A percentile compares a stretch with the other conserved stretches of the same genome.
Conservation (phyloP, 139 green algal species). For the Spirogloea muscicola region DNA sequence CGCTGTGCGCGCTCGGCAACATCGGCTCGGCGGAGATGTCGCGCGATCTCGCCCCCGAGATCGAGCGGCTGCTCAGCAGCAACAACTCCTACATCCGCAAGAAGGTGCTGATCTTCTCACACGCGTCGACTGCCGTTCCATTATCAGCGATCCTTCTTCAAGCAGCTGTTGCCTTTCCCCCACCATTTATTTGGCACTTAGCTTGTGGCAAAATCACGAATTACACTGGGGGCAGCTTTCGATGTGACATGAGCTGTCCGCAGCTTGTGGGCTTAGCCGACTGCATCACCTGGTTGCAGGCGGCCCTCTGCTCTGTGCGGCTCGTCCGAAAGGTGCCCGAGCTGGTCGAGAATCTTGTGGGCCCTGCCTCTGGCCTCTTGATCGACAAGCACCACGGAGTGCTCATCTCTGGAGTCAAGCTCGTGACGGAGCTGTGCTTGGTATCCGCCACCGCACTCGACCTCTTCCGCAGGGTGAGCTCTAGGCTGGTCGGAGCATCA, state of each 20-base stretch:
- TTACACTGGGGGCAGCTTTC: too few relatives aligned
- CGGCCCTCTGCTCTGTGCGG: slow-evolving; percentile 56
- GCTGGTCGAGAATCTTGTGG: slow-evolving; percentile 78
- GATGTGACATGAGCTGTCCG: too few relatives aligned
- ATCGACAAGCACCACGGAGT: slow-evolving; percentile 86
- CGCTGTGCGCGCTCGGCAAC: slow-evolving; percentile 90
- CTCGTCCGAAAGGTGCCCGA: slow-evolving; percentile 91
- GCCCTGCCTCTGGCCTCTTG: slow-evolving; percentile 69
- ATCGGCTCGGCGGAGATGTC: slow-evolving; percentile 97
- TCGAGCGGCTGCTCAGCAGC: slow-evolving; percentile 75
- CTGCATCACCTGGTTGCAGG: too few relatives aligned
- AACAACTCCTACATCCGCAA: slow-evolving; percentile 86
- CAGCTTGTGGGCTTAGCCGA: too few relatives aligned
- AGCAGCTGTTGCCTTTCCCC: too few relatives aligned
- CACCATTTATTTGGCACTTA: too few relatives aligned
- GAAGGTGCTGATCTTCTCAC: too few relatives aligned
- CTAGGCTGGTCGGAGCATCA: too few relatives aligned
- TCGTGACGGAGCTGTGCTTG: slow-evolving; percentile 76
- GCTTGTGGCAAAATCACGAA: too few relatives aligned
- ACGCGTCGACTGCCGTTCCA: too few relatives aligned
- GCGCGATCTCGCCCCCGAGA: slow-evolving; percentile 86
- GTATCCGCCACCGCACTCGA: slow-evolving; percentile 45
- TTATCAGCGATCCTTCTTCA: too few relatives aligned
- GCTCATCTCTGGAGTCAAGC: slow-evolving; percentile 68
- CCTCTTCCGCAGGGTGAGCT: slow-evolving; percentile 47